Evolutionary conservation across 148 eudicot genomes (phyloP).

Genomic region (Rhododendron mucronatum): DNA sequence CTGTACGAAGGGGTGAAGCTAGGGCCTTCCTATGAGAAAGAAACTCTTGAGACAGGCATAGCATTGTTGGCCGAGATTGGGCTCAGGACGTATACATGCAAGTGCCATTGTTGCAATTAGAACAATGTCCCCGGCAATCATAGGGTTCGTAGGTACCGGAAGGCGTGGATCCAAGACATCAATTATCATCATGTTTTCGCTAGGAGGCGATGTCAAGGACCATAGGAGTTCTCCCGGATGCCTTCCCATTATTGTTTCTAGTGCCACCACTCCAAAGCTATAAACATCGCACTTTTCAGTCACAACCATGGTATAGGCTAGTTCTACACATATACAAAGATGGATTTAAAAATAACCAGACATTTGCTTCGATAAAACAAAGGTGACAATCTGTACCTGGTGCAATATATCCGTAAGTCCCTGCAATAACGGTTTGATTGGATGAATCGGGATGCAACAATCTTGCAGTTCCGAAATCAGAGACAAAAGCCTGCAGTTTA

Average conservation of each 20-base stretch:
- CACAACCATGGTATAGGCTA: neutral
- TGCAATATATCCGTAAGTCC: conserved; percentile 3
- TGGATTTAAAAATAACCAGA: neutral
- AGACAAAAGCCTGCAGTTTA: too few species aligned
- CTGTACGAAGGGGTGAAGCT: neutral
- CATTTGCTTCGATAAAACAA: neutral
- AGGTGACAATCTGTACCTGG: neutral
- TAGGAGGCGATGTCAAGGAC: neutral
- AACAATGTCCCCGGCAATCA: neutral
- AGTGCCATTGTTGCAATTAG: neutral
- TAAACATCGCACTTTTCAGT: conserved; percentile 1
- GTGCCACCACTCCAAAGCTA: conserved; percentile 6
- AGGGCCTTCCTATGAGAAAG: neutral
- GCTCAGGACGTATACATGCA: neutral
- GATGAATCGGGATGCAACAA: neutral
- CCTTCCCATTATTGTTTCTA: conserved; percentile 1
- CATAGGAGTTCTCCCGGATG: neutral
- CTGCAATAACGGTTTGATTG: neutral
- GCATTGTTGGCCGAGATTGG: conserved; percentile 8
- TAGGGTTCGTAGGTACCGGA: neutral
- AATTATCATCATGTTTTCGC: neutral
- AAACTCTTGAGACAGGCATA: conserved; percentile 5
- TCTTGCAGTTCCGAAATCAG: too few species aligned
- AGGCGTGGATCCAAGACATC: neutral
- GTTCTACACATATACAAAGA: neutral